Percentiles rank a stretch among this genome's conserved stretches.
These are phyloP conservation scores for Fomitopsis palustris DNA, from an alignment of 1,284 basidiomycete species.

Conservation along the genomic window DNA sequence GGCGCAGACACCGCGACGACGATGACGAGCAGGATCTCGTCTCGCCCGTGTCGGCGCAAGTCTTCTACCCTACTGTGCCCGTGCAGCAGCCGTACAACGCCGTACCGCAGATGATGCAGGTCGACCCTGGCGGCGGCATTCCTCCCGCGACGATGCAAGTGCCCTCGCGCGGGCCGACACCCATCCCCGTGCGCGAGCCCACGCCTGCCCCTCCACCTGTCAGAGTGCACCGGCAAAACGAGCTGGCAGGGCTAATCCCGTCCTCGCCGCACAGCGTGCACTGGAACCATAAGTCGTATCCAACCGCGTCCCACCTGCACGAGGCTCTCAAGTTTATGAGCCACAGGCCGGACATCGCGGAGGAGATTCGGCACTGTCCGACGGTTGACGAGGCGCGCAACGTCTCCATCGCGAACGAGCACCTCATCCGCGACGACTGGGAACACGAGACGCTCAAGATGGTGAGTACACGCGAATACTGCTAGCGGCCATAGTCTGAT, in stretches of 20 bases:
- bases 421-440: slow-evolving; percentile 50
- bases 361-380: slow-evolving; percentile 43
- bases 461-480: slow-evolving; percentile 30
- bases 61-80: slow-evolving; percentile 9
- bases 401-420: slow-evolving; percentile 38
- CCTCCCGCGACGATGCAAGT: not conserved
- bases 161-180: slow-evolving; percentile 6
- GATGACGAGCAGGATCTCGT: slow-evolving; percentile 11
- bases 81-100: slow-evolving; percentile 17
- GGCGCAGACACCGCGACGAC: slow-evolving; percentile 13
- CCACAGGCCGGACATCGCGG: slow-evolving; percentile 44
- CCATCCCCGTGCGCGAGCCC: slow-evolving; percentile 6
- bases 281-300: slow-evolving; percentile 48
- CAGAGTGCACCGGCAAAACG: slow-evolving; percentile 17
- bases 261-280: slow-evolving; percentile 54
- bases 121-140: too few relatives aligned
- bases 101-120: slow-evolving; percentile 1
- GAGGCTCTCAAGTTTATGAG: slow-evolving; percentile 65
- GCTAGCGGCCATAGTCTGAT: not conserved
- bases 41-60: not conserved
- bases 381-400: slow-evolving; percentile 47
- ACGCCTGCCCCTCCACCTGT: slow-evolving; percentile 8
- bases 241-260: slow-evolving; percentile 46
- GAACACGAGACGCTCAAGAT: slow-evolving; percentile 41
- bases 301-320: slow-evolving; percentile 61